Evolutionary conservation across 2,329 filamentous ascomycete genomes (phyloP), one percentile per base, ranked within the genome.

Genomic region (Elsinoe perseae): DNA sequence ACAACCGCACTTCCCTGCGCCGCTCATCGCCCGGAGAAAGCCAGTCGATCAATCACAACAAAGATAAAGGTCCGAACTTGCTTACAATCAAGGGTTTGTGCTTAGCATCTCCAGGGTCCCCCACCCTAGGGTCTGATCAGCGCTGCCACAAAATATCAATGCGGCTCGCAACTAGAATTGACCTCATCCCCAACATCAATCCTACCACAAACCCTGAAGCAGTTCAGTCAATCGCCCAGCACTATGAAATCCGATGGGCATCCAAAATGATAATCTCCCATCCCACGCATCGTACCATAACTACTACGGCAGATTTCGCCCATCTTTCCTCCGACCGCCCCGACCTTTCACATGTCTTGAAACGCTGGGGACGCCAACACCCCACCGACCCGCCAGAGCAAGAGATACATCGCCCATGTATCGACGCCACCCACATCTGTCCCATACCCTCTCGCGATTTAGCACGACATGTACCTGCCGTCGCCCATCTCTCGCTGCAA

Each of bases 331-430:
- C 40, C 20, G 40, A 44, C 40, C 40, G 8, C 18, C 40, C 9
- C 40, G 10, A 10, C 6, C 23, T 16, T 16, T 30, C 27, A 50
- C 14, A 30, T 30, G 44, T 20, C 44, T 9, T 32, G 44, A 50
- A 50, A 50, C 44, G 44, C 44, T 50, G 44, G 44, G 44, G 44
- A 50, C 44, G 44, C 44, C 44, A 50, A 50, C 44, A 50, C 44
- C 44, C 44, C 44, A 50, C 25, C 44, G 44, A 50, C 44, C 44
- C 44, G 44, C 44, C 27, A n/a, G 16, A 18, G 16, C 12, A 14
- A 2, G 14, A 21, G 44, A 36, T 50, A 50, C 44, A 50, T 50
- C 44, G 2, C 25, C 16, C 44, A 50, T 50, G 44, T 50, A 50
- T 50, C 44, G 14, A 50, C 44, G 44, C 44, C 44, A 50, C 44